Evolutionary conservation across 2,329 filamentous ascomycete genomes (phyloP), one percentile per base, ranked within the genome.

Genomic region (Sordariomycetes sp.): DNA sequence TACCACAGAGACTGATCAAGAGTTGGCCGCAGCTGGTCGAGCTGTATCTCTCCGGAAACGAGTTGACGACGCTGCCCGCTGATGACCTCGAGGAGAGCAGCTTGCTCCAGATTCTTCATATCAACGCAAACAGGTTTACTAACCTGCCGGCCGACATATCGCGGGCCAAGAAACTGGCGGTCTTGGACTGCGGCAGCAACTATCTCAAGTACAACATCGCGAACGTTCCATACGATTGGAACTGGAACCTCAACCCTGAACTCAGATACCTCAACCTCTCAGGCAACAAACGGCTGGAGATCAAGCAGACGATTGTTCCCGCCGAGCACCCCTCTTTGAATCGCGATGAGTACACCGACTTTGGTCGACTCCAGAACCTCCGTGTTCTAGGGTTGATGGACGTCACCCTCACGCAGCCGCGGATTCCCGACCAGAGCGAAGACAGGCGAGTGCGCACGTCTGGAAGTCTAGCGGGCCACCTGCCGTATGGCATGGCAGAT

Each of bases 181-280:
- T 97, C 55, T 79, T 99, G 55, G 94, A 99, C 72, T 95, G 95
- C 62, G 93, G 92, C 61, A 97, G 89, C 78, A 99, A 99, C 68
- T 86, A 83, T 24, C 78, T 99, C 59, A 99, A 97, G 72, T 99
- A 99, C 80, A 99, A 99, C 69, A 95, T 99, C 54, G 94, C 91
- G 34, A 99, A 99, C 67, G 96, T 96, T 79, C 94, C 93, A 0
- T 99, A 99, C 69, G 94, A 99, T 69, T 99, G 94, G 94, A 99
- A 99, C 67, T 99, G 94, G 94, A 97, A 97, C 68, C 89, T 94
- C 79, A 99, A 99, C 67, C 90, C 89, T 54, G 95, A 97, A 65
- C 76, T 99, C 63, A 88, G 92, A 62, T 99, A 95, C 68, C 85
- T 99, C 62, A 99, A 97, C 67, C 79, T 99, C 67, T 97, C 93